These are phyloP conservation scores for Bidens hawaiensis DNA, from an alignment of 140 eudicot species.

Conservation along the genomic window DNA sequence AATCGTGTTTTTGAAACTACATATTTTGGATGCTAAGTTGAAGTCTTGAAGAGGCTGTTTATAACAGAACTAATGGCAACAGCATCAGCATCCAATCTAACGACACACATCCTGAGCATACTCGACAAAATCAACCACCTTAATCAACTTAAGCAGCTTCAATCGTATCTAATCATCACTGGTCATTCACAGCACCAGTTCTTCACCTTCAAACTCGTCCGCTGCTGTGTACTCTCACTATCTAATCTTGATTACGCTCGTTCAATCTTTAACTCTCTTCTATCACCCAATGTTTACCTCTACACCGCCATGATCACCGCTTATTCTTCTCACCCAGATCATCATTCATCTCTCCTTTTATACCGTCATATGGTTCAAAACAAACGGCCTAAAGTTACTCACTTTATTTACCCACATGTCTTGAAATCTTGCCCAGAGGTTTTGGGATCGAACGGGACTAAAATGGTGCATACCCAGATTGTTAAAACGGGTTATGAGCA, in stretches of 20 bases:
- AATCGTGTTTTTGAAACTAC: too few relatives aligned
- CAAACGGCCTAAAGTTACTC: slow-evolving; percentile 43
- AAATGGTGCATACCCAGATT: slow-evolving; percentile 70
- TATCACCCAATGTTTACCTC: slow-evolving; percentile 65
- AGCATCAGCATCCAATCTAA: slow-evolving; percentile 34
- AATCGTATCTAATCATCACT: slow-evolving; percentile 54
- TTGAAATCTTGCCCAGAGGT: slow-evolving; percentile 66
- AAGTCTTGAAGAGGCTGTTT: not conserved
- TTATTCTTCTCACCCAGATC: slow-evolving; percentile 46
- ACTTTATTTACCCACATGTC: slow-evolving; percentile 62
- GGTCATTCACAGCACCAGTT: slow-evolving; percentile 65
- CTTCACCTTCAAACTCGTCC: slow-evolving; percentile 64
- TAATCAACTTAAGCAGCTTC: slow-evolving; percentile 69
- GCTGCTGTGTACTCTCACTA: slow-evolving; percentile 55
- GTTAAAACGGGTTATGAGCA: slow-evolving; percentile 60
- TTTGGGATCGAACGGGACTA: slow-evolving; percentile 37
- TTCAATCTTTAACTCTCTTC: slow-evolving; percentile 48
- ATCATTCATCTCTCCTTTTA: slow-evolving; percentile 32
- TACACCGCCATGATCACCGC: slow-evolving; percentile 86
- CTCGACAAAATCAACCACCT: slow-evolving; percentile 53
- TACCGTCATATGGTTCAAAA: slow-evolving; percentile 57
- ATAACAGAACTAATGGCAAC: slow-evolving; percentile 33
- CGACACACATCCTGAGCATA: slow-evolving; percentile 30
- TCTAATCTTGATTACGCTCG: slow-evolving; percentile 57
- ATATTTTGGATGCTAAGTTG: too few relatives aligned